phyloP scores from a whole-genome alignment of 164 flowering plant species.

The Macadamia tetraphylla region DNA sequence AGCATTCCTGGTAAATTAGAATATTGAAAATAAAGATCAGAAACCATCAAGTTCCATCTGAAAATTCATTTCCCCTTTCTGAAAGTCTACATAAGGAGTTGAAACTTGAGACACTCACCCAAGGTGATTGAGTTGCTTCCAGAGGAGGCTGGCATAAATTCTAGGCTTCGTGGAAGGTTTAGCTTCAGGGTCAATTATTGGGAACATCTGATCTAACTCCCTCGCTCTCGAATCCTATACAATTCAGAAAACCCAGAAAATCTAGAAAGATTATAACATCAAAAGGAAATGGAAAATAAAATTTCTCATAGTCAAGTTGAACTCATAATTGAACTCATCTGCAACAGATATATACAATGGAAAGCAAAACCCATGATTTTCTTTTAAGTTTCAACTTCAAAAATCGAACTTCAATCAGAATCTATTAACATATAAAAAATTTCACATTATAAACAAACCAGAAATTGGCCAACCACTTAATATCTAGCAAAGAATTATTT shows the following conservation, averaged over 20 bases:
- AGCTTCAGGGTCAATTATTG: constrained; percentile 58
- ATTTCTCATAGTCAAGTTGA: too few species aligned
- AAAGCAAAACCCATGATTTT: background rate
- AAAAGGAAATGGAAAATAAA: too few species aligned
- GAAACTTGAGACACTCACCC: constrained; percentile 42
- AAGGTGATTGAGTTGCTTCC: constrained; percentile 94
- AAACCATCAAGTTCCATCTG: background rate
- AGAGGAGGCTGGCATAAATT: constrained; percentile 56
- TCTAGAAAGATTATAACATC: too few species aligned
- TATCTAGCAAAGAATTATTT: background rate
- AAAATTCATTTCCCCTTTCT: background rate
- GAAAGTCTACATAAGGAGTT: background rate
- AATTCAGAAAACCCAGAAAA: background rate
- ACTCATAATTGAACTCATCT: too few species aligned
- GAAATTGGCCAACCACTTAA: too few species aligned
- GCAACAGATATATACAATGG: too few species aligned
- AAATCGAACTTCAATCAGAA: background rate
- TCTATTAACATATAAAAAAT: background rate
- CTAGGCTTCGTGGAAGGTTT: constrained; percentile 58
- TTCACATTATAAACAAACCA: background rate
- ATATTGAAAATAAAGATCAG: constrained; percentile 3
- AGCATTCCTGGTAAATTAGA: constrained; percentile 61
- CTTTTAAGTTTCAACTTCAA: background rate
- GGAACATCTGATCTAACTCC: constrained; percentile 66
- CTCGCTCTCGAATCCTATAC: constrained; percentile 45